These are phyloP conservation scores for Triticum monococcum DNA, from an alignment of 176 grass and related monocot species.

Conservation along the genomic window DNA sequence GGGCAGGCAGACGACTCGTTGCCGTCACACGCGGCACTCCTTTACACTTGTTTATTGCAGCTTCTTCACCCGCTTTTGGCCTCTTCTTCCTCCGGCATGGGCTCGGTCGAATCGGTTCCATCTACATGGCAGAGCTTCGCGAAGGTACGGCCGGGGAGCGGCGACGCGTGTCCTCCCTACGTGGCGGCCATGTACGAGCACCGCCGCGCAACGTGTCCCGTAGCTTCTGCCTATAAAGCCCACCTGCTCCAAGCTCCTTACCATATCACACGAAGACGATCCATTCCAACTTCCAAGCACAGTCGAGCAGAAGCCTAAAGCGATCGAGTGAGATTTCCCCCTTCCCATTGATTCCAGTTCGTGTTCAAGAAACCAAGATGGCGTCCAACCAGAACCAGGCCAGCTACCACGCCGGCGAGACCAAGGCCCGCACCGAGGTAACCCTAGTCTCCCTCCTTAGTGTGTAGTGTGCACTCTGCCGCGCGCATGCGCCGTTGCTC, in stretches of 20 bases:
- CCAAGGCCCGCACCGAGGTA: slow-evolving; percentile 71
- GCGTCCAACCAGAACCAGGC: slow-evolving; percentile 57
- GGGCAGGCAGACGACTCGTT: no score
- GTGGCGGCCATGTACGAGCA: slow-evolving; percentile 35
- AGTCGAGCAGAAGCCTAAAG: neutral
- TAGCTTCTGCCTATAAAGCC: neutral
- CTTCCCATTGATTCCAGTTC: no score
- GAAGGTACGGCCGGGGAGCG: slow-evolving; percentile 6
- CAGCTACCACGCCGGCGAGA: slow-evolving; percentile 59
- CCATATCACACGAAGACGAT: neutral
- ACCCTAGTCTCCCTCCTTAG: neutral
- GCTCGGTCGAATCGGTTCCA: neutral
- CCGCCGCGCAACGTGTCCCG: slow-evolving; percentile 23
- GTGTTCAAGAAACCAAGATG: slow-evolving; percentile 3
- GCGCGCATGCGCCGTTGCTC: neutral
- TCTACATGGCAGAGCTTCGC: slow-evolving; percentile 32
- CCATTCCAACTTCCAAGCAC: neutral
- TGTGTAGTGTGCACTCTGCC: neutral
- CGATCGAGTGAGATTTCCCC: neutral
- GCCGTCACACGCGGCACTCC: no score
- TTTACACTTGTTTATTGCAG: neutral
- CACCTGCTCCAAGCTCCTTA: neutral
- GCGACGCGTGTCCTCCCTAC: slow-evolving; percentile 46
- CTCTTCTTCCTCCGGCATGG: neutral
- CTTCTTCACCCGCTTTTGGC: neutral